Percentiles rank a stretch among this genome's conserved stretches.
Conservation (phyloP, 83 land plant species). For the Picea abies region DNA sequence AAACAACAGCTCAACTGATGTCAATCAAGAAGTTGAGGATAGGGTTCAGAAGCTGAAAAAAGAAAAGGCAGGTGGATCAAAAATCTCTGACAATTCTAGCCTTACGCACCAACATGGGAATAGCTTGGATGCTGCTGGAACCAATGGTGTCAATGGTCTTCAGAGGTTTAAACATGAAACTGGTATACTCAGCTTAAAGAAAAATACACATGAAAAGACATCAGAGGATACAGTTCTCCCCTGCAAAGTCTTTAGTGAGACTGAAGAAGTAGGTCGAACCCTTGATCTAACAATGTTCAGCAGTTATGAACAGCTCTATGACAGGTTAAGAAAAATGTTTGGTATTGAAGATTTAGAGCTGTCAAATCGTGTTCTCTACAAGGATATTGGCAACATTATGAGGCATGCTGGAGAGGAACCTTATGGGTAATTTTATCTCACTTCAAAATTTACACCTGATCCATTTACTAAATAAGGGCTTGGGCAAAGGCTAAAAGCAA, state of each 20-base stretch:
- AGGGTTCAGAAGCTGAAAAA: conserved; percentile 12
- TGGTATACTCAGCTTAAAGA: conserved; percentile 23
- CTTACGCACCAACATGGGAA: conserved; percentile 19
- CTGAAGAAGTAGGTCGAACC: too few species aligned
- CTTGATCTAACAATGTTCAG: conserved; percentile 61
- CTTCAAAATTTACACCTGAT: too few species aligned
- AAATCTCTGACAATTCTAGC: conserved; percentile 15
- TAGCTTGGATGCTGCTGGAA: not conserved
- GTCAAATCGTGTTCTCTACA: conserved; percentile 35
- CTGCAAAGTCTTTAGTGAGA: conserved; percentile 77
- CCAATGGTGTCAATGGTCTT: conserved; percentile 1
- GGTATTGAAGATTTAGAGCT: conserved; percentile 42
- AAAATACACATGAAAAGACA: not conserved
- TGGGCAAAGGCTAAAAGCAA: too few species aligned
- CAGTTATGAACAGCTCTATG: conserved; percentile 64
- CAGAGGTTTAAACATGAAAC: conserved; percentile 20
- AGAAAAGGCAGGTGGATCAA: conserved; percentile 22
- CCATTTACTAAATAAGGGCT: too few species aligned
- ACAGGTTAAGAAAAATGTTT: conserved; percentile 59
- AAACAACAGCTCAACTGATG: conserved; percentile 42
- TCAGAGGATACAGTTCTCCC: conserved; percentile 25
- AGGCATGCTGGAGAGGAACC: conserved; percentile 66
- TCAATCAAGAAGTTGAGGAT: conserved; percentile 20
- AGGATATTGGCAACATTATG: conserved; percentile 32
- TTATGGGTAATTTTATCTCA: too few species aligned